Base-by-base conservation (phyloP, 805 yeast genomes). In the Sugiyamaella smithiae region DNA sequence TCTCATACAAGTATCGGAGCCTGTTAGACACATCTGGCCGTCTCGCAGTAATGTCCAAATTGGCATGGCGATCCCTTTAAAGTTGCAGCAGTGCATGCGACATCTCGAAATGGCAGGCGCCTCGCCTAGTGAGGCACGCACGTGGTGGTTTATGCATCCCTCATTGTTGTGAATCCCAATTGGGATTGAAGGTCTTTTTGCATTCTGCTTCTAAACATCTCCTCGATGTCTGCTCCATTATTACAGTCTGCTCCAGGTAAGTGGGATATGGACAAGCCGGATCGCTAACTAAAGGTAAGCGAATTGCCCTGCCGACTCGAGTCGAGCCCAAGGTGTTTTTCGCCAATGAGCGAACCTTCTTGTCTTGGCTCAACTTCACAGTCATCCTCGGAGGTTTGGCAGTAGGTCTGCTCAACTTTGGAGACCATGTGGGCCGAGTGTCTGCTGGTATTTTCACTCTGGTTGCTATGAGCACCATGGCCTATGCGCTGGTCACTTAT, bases 291-390 rank as follows among this genome's bases (percentile, higher is more conserved):
- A 2, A 11, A 57, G 83, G 84, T 52, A 93, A 93, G 71, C 84
- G 98, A 72, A 93, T 93, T 58, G 98, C 99, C 3, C 76, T 93
- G 48, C 99, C 99, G 43, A 95, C 97, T 16, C 80, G 99, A 56
- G 97, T 93, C 19, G 99, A 93, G 71, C 99, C 99, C 57, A 93
- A 93, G 70, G 99, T 93, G 23, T 93, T 95, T 73, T 93, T 93
- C 64, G 99, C 99, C 65, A 93, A 93, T 66, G 99, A 93, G 72
- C 87, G 99, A 75, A 93, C 99, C 1, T 93, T 93, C 66, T 77
- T 93, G 52, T 91, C 98, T 43, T 93, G 99, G 99, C 79, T 93
- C 62, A 95, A 95, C 70, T 93, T 93, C 76, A 93, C 99, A n/a
- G 97, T 93, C 51, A 88, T 95, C 64, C 76, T 93, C 53, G 99